These are phyloP conservation scores for Taphrina sp. DNA, from an alignment of 1,139 yeast genomes.

Conservation along the genomic window DNA sequence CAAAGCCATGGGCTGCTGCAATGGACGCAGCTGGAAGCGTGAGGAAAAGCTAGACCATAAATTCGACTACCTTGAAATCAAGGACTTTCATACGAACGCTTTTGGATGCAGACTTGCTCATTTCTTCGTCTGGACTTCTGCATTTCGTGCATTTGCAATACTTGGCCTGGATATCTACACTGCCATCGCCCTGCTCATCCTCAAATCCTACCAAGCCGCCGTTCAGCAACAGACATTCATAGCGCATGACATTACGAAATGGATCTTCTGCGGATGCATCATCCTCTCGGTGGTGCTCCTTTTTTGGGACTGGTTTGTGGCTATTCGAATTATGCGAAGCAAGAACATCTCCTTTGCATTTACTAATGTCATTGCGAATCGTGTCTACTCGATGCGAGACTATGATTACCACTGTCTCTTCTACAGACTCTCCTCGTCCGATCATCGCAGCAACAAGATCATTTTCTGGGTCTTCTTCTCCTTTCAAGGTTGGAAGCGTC, in stretches of 20 bases:
- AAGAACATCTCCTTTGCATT: constrained; percentile 69
- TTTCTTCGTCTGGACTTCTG: constrained; percentile 52
- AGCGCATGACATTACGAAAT: constrained; percentile 64
- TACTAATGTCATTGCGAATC: constrained; percentile 63
- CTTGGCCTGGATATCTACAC: constrained; percentile 77
- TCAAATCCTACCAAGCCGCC: constrained; percentile 67
- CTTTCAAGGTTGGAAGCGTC: constrained; percentile 61
- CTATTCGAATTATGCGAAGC: constrained; percentile 58
- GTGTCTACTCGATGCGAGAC: constrained; percentile 55
- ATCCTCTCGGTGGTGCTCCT: constrained; percentile 65
- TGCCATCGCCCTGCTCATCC: constrained; percentile 69
- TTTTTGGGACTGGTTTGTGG: constrained; percentile 60
- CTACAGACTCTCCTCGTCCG: constrained; percentile 63
- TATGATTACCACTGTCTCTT: constrained; percentile 73
- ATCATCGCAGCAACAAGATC: constrained; percentile 61
- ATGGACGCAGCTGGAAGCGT: constrained; percentile 35
- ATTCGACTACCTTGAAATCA: constrained; percentile 43
- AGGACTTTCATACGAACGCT: constrained; percentile 55
- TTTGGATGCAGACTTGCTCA: constrained; percentile 58
- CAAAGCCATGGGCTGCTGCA: constrained; percentile 31
- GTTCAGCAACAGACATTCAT: constrained; percentile 52
- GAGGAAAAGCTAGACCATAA: constrained; percentile 35
- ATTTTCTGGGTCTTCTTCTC: constrained; percentile 68
- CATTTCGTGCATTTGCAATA: constrained; percentile 58
- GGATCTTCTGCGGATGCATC: constrained; percentile 84